Conservation (phyloP, 2,329 filamentous ascomycete species). For the Mycocentrospora acerina region DNA sequence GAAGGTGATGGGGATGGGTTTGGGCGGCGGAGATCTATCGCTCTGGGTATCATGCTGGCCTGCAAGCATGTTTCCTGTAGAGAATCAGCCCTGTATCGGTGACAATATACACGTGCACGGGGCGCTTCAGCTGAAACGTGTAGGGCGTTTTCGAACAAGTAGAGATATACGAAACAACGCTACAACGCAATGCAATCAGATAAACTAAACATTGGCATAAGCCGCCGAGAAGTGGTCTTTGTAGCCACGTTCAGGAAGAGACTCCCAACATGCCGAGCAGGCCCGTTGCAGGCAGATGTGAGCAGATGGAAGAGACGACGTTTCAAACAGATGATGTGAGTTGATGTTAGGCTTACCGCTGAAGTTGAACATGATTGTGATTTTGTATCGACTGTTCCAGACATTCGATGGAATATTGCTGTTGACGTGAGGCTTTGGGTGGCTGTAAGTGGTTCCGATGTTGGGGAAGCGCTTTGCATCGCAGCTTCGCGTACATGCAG, state of each 20-base stretch:
- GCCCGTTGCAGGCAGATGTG: background rate
- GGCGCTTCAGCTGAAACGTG: slow-evolving; percentile 30
- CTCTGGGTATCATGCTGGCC: slow-evolving; percentile 43
- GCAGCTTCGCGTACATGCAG: slow-evolving; percentile 10
- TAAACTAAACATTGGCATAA: too few relatives aligned
- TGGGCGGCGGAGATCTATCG: slow-evolving; percentile 50
- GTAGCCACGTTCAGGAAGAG: too few relatives aligned
- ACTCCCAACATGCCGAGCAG: too few relatives aligned
- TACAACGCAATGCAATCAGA: too few relatives aligned
- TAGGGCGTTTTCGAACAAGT: slow-evolving; percentile 18
- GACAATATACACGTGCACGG: slow-evolving; percentile 25
- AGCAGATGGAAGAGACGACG: background rate
- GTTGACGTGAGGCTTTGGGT: slow-evolving; percentile 4
- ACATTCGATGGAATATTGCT: slow-evolving; percentile 1
- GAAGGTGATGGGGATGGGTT: slow-evolving; percentile 55
- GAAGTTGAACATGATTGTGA: slow-evolving; percentile 39
- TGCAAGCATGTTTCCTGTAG: slow-evolving; percentile 39
- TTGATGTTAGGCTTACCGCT: slow-evolving; percentile 32
- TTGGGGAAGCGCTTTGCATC: slow-evolving; percentile 9
- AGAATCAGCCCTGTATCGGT: slow-evolving; percentile 28
- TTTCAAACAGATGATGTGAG: slow-evolving; percentile 5
- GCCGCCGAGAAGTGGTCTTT: too few relatives aligned
- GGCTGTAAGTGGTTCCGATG: too few relatives aligned
- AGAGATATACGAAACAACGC: slow-evolving; percentile 18
- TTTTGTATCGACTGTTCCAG: background rate